Evolutionary conservation across 1,284 basidiomycete species (phyloP), one percentile per base, ranked within the genome.

Genomic region (Moesziomyces globuligerus): DNA sequence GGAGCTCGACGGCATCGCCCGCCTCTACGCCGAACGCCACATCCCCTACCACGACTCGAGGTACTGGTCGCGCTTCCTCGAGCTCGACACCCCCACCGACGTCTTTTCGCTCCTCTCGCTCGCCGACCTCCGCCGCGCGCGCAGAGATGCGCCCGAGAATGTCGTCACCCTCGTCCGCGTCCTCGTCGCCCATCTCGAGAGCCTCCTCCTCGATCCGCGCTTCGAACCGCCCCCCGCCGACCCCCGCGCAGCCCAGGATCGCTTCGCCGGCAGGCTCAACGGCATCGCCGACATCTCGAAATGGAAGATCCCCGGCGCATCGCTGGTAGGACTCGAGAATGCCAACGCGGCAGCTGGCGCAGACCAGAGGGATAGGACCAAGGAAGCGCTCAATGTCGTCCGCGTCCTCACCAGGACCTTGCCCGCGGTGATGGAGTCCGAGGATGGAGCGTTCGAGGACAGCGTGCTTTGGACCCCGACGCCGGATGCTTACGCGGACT

Each of bases 331-430:
- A 15, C 32, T 52, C 7, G 58, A 60, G 2, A 42, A 41, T 13
- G 17, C 20, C 7, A 49, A 42, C 23, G 18, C 28, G 26, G 32
- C 56, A 8, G 7, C 48, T 17, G 44, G 44, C 0, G 4, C 26
- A 11, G 55, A 55, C 3, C 42, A 51, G 15, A 65, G 79, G 10
- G 70, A 81, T 39, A 48, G 79, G 3, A 42, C 49, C 1, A 73
- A 56, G 37, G 79, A 81, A 50, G 78, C 69, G 6, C 65, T 81
- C 28, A 81, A 81, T 39, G 79, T 76, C 52, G 47, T 71, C 41
- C 50, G 80, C 5, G 72, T 81, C 21, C 61, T 81, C 7, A 74
- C 78, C 7, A 61, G 80, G 8, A 55, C 77, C 1, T 26, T 81
- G 18, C 79, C 80, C 1, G 65, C 76, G 5, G 47, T 81, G 9